Base-by-base conservation (phyloP, 1,284 basidiomycete species). In the Tilletia setariae region DNA sequence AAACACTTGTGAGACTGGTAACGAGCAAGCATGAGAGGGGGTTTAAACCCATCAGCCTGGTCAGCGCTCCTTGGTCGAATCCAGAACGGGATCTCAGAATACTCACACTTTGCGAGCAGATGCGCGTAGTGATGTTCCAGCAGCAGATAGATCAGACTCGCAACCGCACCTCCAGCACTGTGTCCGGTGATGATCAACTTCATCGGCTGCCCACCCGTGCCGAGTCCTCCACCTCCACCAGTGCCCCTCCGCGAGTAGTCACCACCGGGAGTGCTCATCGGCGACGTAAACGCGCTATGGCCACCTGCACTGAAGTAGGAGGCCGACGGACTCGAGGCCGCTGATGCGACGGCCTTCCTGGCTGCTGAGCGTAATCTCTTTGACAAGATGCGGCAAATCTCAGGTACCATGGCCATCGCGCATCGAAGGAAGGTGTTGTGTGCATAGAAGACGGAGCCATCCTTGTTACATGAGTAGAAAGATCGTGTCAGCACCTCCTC, bases 111-210 rank as follows among this genome's bases (percentile, higher is more conserved):
- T 7, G 53, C 11, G 15, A 56, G 53, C 16, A 56, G 53, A 11
- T 11, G 16, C 53, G 53, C 25, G 25, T 56, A 56, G 23, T 56
- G 53, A 56, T 56, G 53, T 28, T 56, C 53, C 53, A 56, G 32
- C n/a, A 56, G 23, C 2, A 56, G 53, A 59, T 59, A 59, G 2
- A 59, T 16, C 53, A 59, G 53, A 59, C 53, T 59, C n/a, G 53
- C 53, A 21, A 59, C 53, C 16, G 53, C 53, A 21, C 53, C 53
- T 28, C 53, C 53, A 23, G 53, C 53, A 59, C 53, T 59, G 25
- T 59, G 53, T 25, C 53, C 53, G 23, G 53, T 56, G 19, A 56
- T 56, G 25, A 56, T 56, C 21, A 56, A 30, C 53, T 56, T 56
- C 9, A 8, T 25, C 9, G 23, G 25, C 47, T 44, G 9, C 11